Evolutionary conservation across 306 rosid species (phyloP).

Genomic region (Prinsepia uniflora): DNA sequence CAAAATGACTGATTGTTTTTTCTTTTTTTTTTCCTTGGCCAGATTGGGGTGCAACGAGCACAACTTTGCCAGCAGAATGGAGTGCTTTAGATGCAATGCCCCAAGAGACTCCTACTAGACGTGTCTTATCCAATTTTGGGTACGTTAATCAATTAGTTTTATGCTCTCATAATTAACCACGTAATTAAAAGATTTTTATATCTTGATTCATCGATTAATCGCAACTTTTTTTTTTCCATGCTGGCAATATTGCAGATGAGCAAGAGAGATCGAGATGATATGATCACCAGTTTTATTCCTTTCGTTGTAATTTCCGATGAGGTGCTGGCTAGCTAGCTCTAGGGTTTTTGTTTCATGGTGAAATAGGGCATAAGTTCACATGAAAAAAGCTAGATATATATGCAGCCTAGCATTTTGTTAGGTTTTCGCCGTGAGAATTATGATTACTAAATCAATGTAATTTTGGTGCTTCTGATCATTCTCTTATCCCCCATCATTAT

Average conservation of each 20-base stretch:
- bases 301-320: slow-evolving; percentile 29
- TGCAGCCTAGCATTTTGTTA: slow-evolving; percentile 34
- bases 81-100: slow-evolving; percentile 93
- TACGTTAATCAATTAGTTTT: not conserved
- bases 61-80: slow-evolving; percentile 96
- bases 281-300: slow-evolving; percentile 1
- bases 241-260: slow-evolving; percentile 44
- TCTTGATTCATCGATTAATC: not conserved
- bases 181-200: too few relatives aligned
- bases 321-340: slow-evolving; percentile 19
- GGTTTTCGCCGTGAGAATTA: slow-evolving; percentile 33
- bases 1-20: not conserved
- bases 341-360: not conserved
- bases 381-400: slow-evolving; percentile 20
- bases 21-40: not conserved
- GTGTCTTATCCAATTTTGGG: slow-evolving; percentile 26
- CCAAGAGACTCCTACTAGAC: slow-evolving; percentile 69
- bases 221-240: slow-evolving; percentile 4
- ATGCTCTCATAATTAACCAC: not conserved
- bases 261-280: slow-evolving; percentile 19
- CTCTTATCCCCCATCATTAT: slow-evolving; percentile 5
- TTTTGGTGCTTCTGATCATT: slow-evolving; percentile 38
- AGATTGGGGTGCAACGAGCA: slow-evolving; percentile 97
- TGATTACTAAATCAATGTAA: slow-evolving; percentile 30
- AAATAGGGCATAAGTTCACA: slow-evolving; percentile 29